Evolutionary conservation across 2,329 filamentous ascomycete species (phyloP), one percentile per base, ranked within the genome.

Genomic region (Geosmithia flava): DNA sequence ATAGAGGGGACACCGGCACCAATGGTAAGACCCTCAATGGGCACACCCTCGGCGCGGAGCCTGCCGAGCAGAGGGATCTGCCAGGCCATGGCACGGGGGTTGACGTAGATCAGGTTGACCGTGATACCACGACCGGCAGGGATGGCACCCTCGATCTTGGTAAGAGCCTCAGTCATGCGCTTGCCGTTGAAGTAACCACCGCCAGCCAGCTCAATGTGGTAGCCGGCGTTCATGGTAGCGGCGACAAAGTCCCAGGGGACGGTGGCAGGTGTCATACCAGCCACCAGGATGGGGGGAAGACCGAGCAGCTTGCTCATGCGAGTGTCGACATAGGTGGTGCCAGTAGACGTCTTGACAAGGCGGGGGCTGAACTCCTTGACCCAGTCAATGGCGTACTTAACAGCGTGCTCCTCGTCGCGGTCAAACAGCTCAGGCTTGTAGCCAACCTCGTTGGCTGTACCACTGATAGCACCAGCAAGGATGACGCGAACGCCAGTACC

Each of bases 371-470:
- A 90, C 64, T 96, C 90, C 67, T 94, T 94, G 50, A 98, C 89
- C 94, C 94, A 98, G 66, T 98, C 88, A 29, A 89, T 84, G 45
- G 93, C 91, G 63, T 89, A 97, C 65, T 90, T 93, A 59, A 98
- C 85, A 5, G 93, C 90, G 59, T 96, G 81, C 62, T 96, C 87
- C 59, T 90, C 88, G 62, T 98, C 93, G 49, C 93, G 85, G 62
- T 98, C 91, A 58, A 98, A 98, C 47, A 98, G 76, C 68, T 98
- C 93, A 2, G 91, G 85, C 75, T 98, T 98, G 75, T 96, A 98
- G 48, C 93, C 93, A 52, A 98, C 85, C 66, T 97, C 93, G 30
- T 78, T 75, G 51, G 94, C 85, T 19, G 89, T 89, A 47, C 91
- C 91, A 58, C 91, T 87, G 58, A 98, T 85, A n/a, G 88, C 79